Evolutionary conservation across 1,284 basidiomycete species (phyloP).

Genomic region (Ceratobasidium sp.): DNA sequence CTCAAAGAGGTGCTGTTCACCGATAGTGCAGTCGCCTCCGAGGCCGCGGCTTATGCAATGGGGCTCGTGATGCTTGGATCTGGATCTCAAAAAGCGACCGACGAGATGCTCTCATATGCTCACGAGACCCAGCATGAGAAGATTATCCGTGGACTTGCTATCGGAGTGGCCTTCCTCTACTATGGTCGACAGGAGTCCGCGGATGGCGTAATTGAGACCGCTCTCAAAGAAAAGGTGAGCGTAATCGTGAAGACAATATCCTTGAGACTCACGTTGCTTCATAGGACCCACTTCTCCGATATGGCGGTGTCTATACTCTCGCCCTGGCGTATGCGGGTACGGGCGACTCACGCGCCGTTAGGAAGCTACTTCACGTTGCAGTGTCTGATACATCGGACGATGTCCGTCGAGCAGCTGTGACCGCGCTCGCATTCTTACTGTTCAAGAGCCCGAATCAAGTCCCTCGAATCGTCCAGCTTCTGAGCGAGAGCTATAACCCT

Average conservation of each 20-base stretch:
- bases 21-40: constrained; percentile 92
- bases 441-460: constrained; percentile 96
- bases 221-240: constrained; percentile 84
- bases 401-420: constrained; percentile 92
- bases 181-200: constrained; percentile 92
- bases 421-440: constrained; percentile 89
- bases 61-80: constrained; percentile 95
- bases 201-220: constrained; percentile 72
- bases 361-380: constrained; percentile 89
- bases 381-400: constrained; percentile 98
- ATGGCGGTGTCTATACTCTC: constrained; percentile 94
- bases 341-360: constrained; percentile 88
- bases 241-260: background rate
- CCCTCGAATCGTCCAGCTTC: constrained; percentile 90
- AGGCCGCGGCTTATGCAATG: constrained; percentile 95
- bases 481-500: constrained; percentile 98
- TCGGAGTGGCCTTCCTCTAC: constrained; percentile 88
- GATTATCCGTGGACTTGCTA: constrained; percentile 91
- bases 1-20: constrained; percentile 86
- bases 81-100: constrained; percentile 74
- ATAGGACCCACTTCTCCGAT: constrained; percentile 92
- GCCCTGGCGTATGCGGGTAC: constrained; percentile 95
- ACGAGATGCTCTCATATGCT: constrained; percentile 94
- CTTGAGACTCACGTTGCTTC: background rate
- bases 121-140: constrained; percentile 97